Evolutionary conservation across 129 eudicot species (phyloP), one percentile per base, ranked within the genome.

Genomic region (Tagetes patula): DNA sequence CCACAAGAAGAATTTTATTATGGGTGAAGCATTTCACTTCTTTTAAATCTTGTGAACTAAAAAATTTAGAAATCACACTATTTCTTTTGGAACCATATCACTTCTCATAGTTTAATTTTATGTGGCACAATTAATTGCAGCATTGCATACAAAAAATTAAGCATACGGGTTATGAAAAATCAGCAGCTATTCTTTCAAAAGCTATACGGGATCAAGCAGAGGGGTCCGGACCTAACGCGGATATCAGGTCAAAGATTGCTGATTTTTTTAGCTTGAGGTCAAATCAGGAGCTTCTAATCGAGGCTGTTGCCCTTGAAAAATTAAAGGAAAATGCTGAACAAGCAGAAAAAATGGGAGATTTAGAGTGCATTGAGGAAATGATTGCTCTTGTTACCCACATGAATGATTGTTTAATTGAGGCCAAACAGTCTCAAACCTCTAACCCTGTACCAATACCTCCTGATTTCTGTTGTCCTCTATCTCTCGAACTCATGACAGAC

Each of bases 401-500:
- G 97, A 94, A 90, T 20, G 96, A 94, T 37, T 80, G 85, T 67
- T 80, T 86, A 62, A 84, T 90, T 39, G 74, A 47, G 80, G 69
- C 84, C 60, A 94, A 94, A 73, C 98, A 90, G 75, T 87, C 96
- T 0, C 81, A 86, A 77, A 79, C 83, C 80, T 73, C 77, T 63
- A 84, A 82, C 48, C 85, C 92, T 42, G 94, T 94, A 31, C 80
- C 85, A 9, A 90, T 90, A 72, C 99, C 99, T 54, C 80, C 96
- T 41, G 99, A 94, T 76, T 94, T 94, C 69, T 94, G 99, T 69
- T 94, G 99, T 84, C 99, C 99, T 54, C 81, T 94, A 38, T 94
- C 99, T 31, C 97, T 94, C 62, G 96, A 94, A 70, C 87, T 94
- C 77, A 94, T 94, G 99, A 86, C 96, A 4, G 99, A 94, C 80